Base-by-base conservation (phyloP, 2,329 filamentous ascomycete species). In the Penicillium sp. region DNA sequence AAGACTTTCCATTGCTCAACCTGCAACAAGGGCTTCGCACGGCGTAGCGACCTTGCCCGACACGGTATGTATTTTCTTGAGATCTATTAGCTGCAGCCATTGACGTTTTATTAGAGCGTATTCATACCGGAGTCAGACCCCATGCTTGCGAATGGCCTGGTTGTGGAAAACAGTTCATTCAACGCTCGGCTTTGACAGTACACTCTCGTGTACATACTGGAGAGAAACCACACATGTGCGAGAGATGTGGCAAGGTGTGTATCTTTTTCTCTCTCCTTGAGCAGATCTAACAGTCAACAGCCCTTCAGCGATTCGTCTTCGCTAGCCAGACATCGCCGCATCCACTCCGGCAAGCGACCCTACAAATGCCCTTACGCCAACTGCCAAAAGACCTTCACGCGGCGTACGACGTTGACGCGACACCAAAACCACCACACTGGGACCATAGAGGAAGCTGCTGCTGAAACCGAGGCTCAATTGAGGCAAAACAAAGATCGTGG, bases 301-400 rank as follows among this genome's bases (percentile, higher is more conserved):
- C 91, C 91, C 10, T 99, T 99, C 69, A 96, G 92, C 69, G 94
- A 99, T 72, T 96, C 91, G 43, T 96, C 91, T 67, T 97, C 93
- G 16, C 80, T 99, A 19, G 94, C 94, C 13, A 84, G 94, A 51
- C 94, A 99, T 76, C 87, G 94, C 56, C 86, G 94, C 61, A 97
- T 97, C 57, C 94, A 99, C 71, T 95, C 91, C 4, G 94, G 94
- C 55, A 96, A 94, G 76, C 84, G 94, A 46, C 94, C 94, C 1
- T 99, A 97, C 79, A 96, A 96, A 74, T 99, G 94, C 76, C 92
- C 92, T 1, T 97, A 94, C 67, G 92, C 91, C 56, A 92, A 97
- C 72, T 99, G 94, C 74, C 92, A 97, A 70, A 97, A 97, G 82
- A 97, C 93, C 0, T 99, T 99, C 69, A 99, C 94, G 9, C 87